Evolutionary conservation across 257 asterid genomes (phyloP).

Genomic region (Lantana camara): DNA sequence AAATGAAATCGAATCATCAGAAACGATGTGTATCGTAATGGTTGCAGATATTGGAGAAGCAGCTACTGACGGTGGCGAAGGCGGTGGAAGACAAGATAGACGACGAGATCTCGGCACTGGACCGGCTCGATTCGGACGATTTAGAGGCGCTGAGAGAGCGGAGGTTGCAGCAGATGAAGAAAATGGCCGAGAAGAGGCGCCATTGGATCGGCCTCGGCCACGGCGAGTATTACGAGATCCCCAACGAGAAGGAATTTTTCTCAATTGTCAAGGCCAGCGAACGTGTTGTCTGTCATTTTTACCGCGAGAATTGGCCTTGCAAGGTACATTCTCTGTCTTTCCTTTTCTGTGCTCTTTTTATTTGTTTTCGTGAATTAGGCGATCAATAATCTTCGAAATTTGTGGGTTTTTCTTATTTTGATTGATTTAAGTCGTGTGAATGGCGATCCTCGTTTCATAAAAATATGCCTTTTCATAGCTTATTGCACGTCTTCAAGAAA

Average conservation of each 20-base stretch:
- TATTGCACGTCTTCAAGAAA: slow-evolving; percentile 2
- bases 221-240: slow-evolving; percentile 94
- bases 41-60: slow-evolving; percentile 81
- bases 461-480: slow-evolving; percentile 4
- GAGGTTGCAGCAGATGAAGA: slow-evolving; percentile 95
- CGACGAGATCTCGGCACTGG: slow-evolving; percentile 84
- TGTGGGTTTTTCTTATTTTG: slow-evolving; percentile 10
- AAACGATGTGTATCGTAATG: neutral
- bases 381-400: slow-evolving; percentile 4
- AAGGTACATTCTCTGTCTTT: slow-evolving; percentile 51
- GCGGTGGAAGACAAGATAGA: slow-evolving; percentile 97
- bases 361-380: slow-evolving; percentile 2
- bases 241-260: slow-evolving; percentile 88
- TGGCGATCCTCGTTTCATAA: neutral
- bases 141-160: slow-evolving; percentile 86
- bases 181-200: slow-evolving; percentile 93
- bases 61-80: slow-evolving; percentile 85
- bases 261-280: slow-evolving; percentile 89
- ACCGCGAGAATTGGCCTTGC: slow-evolving; percentile 99
- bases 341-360: neutral
- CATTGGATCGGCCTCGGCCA: slow-evolving; percentile 94
- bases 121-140: slow-evolving; percentile 81
- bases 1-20: slow-evolving; percentile 6
- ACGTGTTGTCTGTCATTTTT: slow-evolving; percentile 97
- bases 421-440: neutral